These are phyloP conservation scores for Phylloporus sp. DNA, from an alignment of 768 basidiomycete genomes.

Conservation along the genomic window DNA sequence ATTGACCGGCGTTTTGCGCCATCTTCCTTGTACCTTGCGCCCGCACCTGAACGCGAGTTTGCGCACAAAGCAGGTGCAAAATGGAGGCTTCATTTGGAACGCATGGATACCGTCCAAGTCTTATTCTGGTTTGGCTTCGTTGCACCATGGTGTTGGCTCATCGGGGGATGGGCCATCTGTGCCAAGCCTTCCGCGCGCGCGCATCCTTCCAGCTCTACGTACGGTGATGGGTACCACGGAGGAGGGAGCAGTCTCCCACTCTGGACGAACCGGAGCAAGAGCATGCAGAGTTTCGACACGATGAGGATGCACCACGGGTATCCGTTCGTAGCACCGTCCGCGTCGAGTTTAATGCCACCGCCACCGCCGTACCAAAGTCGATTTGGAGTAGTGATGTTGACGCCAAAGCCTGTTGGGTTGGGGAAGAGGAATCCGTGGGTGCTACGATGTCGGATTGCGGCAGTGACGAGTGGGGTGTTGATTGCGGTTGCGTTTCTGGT, in stretches of 20 bases:
- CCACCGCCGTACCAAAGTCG: slow-evolving; percentile 21
- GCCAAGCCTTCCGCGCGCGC: slow-evolving; percentile 13
- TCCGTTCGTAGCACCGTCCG: slow-evolving; percentile 54
- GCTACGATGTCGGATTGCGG: slow-evolving; percentile 52
- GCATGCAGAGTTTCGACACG: slow-evolving; percentile 39
- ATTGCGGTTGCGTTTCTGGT: slow-evolving; percentile 47
- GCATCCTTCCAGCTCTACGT: background rate
- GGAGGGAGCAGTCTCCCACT: slow-evolving; percentile 34
- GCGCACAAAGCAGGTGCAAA: slow-evolving; percentile 14
- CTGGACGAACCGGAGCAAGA: slow-evolving; percentile 38
- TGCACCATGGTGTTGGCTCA: slow-evolving; percentile 69
- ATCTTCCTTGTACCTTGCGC: slow-evolving; percentile 35
- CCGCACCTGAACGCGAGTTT: slow-evolving; percentile 31
- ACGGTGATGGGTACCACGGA: slow-evolving; percentile 22
- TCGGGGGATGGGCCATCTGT: slow-evolving; percentile 66
- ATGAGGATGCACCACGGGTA: slow-evolving; percentile 46
- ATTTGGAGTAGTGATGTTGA: slow-evolving; percentile 16
- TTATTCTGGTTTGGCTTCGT: slow-evolving; percentile 76
- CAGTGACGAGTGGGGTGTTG: slow-evolving; percentile 52
- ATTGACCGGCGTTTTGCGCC: slow-evolving; percentile 48
- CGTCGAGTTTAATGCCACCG: slow-evolving; percentile 29
- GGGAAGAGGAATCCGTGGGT: slow-evolving; percentile 34
- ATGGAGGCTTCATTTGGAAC: slow-evolving; percentile 12
- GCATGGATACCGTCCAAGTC: slow-evolving; percentile 41
- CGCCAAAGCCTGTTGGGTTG: slow-evolving; percentile 13